Evolutionary conservation across 306 rosid genomes (phyloP).

Genomic region (Biancaea sappan): DNA sequence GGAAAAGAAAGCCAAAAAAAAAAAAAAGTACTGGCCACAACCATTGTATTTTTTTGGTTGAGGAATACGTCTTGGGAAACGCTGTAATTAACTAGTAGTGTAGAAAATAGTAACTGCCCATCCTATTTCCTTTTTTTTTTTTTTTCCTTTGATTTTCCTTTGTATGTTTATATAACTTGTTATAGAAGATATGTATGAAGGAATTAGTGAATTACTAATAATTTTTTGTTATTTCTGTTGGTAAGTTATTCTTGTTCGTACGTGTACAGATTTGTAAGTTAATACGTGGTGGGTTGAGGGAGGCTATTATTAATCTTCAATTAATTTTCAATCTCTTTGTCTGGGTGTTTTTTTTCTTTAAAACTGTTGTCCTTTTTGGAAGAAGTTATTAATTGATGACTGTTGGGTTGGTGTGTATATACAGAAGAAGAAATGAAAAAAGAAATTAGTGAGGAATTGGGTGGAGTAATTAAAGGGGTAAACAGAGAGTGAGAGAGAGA

Average conservation of each 20-base stretch:
- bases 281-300: too few relatives aligned
- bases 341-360: too few relatives aligned
- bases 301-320: too few relatives aligned
- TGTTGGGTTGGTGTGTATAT: too few relatives aligned
- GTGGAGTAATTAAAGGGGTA: background rate
- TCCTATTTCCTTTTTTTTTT: constrained; percentile 33
- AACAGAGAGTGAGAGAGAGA: background rate
- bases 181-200: constrained; percentile 48
- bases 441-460: background rate
- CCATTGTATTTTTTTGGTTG: constrained; percentile 73
- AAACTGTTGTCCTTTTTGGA: too few relatives aligned
- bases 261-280: too few relatives aligned
- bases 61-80: constrained; percentile 46
- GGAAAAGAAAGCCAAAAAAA: background rate
- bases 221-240: constrained; percentile 28
- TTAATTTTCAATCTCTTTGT: too few relatives aligned
- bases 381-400: too few relatives aligned
- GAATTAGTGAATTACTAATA: constrained; percentile 39
- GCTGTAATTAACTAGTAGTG: constrained; percentile 63
- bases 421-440: too few relatives aligned
- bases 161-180: constrained; percentile 53
- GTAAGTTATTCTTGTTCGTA: too few relatives aligned
- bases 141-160: background rate
- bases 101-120: constrained; percentile 55
- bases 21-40: constrained; percentile 26